Evolutionary conservation across 2,329 filamentous ascomycete genomes (phyloP).

Genomic region (Fusarium cicatricum): DNA sequence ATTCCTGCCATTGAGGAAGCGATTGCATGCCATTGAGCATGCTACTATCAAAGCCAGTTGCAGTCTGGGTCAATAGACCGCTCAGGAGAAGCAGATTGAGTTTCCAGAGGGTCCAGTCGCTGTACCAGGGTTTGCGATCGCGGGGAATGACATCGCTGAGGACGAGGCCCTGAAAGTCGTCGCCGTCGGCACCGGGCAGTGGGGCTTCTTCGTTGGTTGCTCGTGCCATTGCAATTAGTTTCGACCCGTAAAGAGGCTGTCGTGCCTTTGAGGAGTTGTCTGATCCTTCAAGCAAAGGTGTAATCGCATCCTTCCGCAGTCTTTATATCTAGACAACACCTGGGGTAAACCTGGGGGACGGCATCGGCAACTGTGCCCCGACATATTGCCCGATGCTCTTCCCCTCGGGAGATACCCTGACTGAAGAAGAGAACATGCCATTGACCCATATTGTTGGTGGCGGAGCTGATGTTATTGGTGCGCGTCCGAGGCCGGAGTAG

Average conservation of each 20-base stretch:
- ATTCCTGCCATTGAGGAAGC: conserved; percentile 43
- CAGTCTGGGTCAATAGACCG: conserved; percentile 44
- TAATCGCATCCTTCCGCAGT: not conserved
- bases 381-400: conserved; percentile 14
- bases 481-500: not conserved
- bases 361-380: not conserved
- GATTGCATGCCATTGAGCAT: conserved; percentile 48
- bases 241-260: not conserved
- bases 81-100: conserved; percentile 46
- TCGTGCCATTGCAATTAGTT: conserved; percentile 13
- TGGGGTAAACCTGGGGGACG: not conserved
- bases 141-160: conserved; percentile 37
- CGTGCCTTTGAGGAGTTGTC: not conserved
- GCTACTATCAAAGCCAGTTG: conserved; percentile 45
- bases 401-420: not conserved
- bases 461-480: not conserved
- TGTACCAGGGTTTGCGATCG: conserved; percentile 35
- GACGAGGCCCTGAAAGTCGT: conserved; percentile 38
- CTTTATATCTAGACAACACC: conserved; percentile 23
- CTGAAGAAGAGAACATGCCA: not conserved
- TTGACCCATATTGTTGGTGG: not conserved
- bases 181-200: conserved; percentile 13
- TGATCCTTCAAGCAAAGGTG: not conserved
- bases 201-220: conserved; percentile 19
- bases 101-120: conserved; percentile 35